Base-by-base conservation (phyloP, 2,329 filamentous ascomycete genomes). In the Fusarium pininemorale region DNA sequence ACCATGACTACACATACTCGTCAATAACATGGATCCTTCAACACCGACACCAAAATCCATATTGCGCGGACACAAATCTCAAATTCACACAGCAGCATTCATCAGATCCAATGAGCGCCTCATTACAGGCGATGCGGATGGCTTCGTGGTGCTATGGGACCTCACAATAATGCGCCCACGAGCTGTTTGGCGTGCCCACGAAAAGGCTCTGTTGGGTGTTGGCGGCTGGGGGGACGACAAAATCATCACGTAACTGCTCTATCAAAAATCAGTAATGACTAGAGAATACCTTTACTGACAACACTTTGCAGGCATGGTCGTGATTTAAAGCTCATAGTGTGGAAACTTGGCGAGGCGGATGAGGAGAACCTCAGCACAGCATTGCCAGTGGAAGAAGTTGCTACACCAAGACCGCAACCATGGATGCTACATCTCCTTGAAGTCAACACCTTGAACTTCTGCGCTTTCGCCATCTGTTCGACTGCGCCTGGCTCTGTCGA, bases 371-470 rank as follows among this genome's bases (percentile, higher is more conserved):
- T 98, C 73, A 93, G 91, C 77, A 91, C 87, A 39, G 85, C 84
- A 14, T 84, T 97, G 18, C 96, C 96, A 0, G 88, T 96, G 38
- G 94, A 97, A 70, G 83, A 84, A 53, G 84, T 80, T 4, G 81
- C 81, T 35, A 83, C 81, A 51, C 81, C 81, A 56, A 88, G 84
- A 72, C 89, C 87, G 24, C 88, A 91, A 77, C 96, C 96, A 37
- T 97, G 94, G 94, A 85, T 98, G n/a, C 82, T 98, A 28, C 90
- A 98, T 82, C 89, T 93, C 8, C 84, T 99, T 10, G 87, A 93
- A 10, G 94, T 98, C 48, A 98, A 98, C 79, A 94, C 96, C 3
- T 89, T 98, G 84, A 99, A 98, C 80, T 99, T 98, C 81, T 99
- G 96, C 80, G 89, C 93, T 4, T 98, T 98, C 81, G 88, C 92